Evolutionary conservation across 139 green algal genomes (phyloP).

Genomic region (Edaphochlamys debaryana): DNA sequence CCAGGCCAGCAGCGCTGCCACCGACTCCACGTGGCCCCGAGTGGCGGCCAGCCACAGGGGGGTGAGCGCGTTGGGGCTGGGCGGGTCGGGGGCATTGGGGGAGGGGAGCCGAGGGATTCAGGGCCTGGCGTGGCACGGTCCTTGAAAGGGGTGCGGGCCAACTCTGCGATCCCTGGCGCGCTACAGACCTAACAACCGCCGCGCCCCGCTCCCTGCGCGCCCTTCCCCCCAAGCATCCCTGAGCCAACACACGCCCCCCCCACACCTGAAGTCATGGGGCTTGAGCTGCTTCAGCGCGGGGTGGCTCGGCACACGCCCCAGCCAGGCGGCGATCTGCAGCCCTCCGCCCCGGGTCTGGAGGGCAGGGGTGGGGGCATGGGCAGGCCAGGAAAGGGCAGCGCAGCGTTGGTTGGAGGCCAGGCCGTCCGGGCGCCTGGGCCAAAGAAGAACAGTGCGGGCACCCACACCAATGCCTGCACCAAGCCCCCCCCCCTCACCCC

Average conservation of each 20-base stretch:
- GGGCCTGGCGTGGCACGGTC: too few species aligned
- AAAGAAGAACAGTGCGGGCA: not conserved
- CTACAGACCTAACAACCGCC: too few species aligned
- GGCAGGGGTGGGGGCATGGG: not conserved
- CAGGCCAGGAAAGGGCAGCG: not conserved
- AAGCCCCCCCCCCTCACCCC: not conserved
- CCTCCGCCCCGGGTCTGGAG: not conserved
- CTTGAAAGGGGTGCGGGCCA: too few species aligned
- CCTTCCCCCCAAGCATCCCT: too few species aligned
- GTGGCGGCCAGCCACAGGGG: slow-evolving; percentile 13
- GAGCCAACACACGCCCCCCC: too few species aligned
- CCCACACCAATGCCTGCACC: too few species aligned
- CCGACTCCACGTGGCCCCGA: not conserved
- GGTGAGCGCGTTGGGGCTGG: not conserved
- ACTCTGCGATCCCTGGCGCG: too few species aligned
- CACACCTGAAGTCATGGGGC: not conserved
- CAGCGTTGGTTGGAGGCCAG: not conserved
- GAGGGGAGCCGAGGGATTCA: too few species aligned
- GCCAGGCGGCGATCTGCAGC: slow-evolving; percentile 3
- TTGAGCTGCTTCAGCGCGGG: not conserved
- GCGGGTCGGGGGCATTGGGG: too few species aligned
- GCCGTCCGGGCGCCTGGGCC: not conserved
- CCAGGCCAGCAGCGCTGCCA: slow-evolving; percentile 18
- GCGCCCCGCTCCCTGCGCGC: slow-evolving; percentile 4
- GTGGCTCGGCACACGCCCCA: not conserved